These are phyloP conservation scores for Stachybotrys elegans DNA, from an alignment of 2,329 filamentous ascomycete genomes.

Conservation along the genomic window DNA sequence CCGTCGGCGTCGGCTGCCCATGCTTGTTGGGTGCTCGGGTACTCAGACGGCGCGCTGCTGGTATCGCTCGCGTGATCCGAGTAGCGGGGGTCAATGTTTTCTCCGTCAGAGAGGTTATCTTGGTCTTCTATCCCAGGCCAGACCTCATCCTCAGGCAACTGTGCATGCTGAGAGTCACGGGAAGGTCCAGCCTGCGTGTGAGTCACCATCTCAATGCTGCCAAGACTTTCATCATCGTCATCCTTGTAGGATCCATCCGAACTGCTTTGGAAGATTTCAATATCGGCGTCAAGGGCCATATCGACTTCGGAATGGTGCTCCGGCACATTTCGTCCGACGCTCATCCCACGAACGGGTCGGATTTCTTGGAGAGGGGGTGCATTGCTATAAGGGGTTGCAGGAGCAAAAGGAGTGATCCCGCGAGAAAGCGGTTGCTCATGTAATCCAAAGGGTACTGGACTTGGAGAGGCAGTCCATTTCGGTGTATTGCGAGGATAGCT, in stretches of 20 bases:
- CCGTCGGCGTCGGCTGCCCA: constrained; percentile 27
- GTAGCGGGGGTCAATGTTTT: constrained; percentile 43
- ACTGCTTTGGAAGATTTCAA: constrained; percentile 29
- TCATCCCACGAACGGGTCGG: constrained; percentile 23
- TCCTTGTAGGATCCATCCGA: constrained; percentile 27
- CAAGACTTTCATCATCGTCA: constrained; percentile 14
- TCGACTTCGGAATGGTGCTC: constrained; percentile 29
- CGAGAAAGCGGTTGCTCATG: constrained; percentile 30
- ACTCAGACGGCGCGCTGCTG: constrained; percentile 52
- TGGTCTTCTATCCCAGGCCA: constrained; percentile 53
- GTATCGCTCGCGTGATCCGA: constrained; percentile 25
- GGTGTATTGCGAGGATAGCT: constrained; percentile 49
- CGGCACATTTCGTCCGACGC: constrained; percentile 18
- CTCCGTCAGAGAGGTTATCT: constrained; percentile 39
- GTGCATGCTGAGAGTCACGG: constrained; percentile 21
- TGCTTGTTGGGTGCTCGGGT: constrained; percentile 44
- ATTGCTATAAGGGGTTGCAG: constrained; percentile 70
- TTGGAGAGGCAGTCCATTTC: constrained; percentile 47
- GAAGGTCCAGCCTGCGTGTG: constrained; percentile 14
- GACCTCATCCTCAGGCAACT: constrained; percentile 47
- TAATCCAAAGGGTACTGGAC: constrained; percentile 30
- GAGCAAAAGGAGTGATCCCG: constrained; percentile 58
- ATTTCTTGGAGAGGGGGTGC: constrained; percentile 39
- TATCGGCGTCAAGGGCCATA: constrained; percentile 28
- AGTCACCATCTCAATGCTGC: constrained; percentile 20